Evolutionary conservation across 805 yeast species (phyloP).

Genomic region (Yarrowia alimentaria): DNA sequence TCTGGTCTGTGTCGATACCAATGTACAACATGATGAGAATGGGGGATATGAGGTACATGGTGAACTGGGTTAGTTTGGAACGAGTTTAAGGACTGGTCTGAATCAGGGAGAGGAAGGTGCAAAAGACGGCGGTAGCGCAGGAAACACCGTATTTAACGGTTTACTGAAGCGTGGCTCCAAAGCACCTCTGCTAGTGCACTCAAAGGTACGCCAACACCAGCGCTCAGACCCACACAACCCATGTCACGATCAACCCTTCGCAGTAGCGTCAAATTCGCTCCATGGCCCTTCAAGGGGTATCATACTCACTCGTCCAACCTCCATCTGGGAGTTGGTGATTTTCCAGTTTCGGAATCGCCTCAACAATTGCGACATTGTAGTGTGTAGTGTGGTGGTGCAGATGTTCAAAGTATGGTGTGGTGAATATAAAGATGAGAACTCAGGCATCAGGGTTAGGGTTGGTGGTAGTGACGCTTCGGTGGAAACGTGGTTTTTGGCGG

Average conservation of each 20-base stretch:
- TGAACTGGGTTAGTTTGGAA: conserved; percentile 35
- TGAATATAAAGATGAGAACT: background rate
- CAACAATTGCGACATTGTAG: conserved; percentile 16
- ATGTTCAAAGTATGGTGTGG: background rate
- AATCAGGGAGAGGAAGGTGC: too few species aligned
- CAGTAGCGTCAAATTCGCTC: background rate
- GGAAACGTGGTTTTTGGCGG: too few species aligned
- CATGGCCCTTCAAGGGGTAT: too few species aligned
- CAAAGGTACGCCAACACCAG: too few species aligned
- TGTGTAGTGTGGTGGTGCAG: conserved; percentile 3
- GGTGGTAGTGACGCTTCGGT: too few species aligned
- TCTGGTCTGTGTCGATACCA: conserved; percentile 84
- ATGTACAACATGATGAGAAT: conserved; percentile 90
- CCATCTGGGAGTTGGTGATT: conserved; percentile 22
- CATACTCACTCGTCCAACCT: conserved; percentile 28
- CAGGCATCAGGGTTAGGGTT: conserved; percentile 24
- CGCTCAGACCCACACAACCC: too few species aligned
- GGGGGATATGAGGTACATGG: conserved; percentile 82
- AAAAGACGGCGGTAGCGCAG: too few species aligned
- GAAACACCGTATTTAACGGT: too few species aligned
- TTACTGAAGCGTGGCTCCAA: too few species aligned
- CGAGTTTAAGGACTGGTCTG: too few species aligned
- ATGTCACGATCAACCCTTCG: background rate
- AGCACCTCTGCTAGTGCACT: too few species aligned
- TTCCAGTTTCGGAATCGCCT: conserved; percentile 20